phyloP scores from a whole-genome alignment of 2,329 filamentous ascomycete genomes.

The Aspergillus ustus region DNA sequence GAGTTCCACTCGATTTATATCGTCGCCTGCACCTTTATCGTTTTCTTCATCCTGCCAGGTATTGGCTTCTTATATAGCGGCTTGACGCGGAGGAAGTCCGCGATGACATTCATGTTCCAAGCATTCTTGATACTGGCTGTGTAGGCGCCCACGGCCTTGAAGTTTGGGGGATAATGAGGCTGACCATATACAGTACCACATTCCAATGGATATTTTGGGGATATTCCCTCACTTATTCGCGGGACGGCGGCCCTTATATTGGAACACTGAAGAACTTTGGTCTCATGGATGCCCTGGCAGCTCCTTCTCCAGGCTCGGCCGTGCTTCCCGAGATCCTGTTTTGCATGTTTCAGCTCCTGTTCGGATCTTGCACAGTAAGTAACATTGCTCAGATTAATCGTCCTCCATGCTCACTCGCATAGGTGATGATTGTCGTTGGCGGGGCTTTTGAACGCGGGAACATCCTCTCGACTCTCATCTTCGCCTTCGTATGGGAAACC shows the following conservation, averaged over 20 bases:
- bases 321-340: slow-evolving; percentile 68
- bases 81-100: slow-evolving; percentile 65
- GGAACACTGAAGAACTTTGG: slow-evolving; percentile 66
- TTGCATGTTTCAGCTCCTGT: slow-evolving; percentile 68
- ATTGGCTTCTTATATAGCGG: slow-evolving; percentile 69
- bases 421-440: slow-evolving; percentile 68
- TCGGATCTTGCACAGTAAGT: slow-evolving; percentile 54
- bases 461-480: slow-evolving; percentile 67
- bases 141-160: slow-evolving; percentile 31
- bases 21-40: slow-evolving; percentile 61
- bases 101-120: slow-evolving; percentile 66
- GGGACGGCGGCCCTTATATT: slow-evolving; percentile 65
- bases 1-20: slow-evolving; percentile 67
- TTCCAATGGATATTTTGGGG: slow-evolving; percentile 68
- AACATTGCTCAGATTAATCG: background rate
- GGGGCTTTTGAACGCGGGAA: slow-evolving; percentile 68
- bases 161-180: background rate
- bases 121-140: slow-evolving; percentile 63
- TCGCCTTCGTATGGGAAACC: slow-evolving; percentile 74
- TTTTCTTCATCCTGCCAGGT: slow-evolving; percentile 70
- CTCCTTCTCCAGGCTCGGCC: slow-evolving; percentile 62
- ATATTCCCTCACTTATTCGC: slow-evolving; percentile 66
- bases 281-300: slow-evolving; percentile 63
- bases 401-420: slow-evolving; percentile 34
- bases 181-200: slow-evolving; percentile 35